These are phyloP conservation scores for Lasiosphaeris hirsuta DNA, from an alignment of 495 filamentous ascomycete species.

Conservation along the genomic window DNA sequence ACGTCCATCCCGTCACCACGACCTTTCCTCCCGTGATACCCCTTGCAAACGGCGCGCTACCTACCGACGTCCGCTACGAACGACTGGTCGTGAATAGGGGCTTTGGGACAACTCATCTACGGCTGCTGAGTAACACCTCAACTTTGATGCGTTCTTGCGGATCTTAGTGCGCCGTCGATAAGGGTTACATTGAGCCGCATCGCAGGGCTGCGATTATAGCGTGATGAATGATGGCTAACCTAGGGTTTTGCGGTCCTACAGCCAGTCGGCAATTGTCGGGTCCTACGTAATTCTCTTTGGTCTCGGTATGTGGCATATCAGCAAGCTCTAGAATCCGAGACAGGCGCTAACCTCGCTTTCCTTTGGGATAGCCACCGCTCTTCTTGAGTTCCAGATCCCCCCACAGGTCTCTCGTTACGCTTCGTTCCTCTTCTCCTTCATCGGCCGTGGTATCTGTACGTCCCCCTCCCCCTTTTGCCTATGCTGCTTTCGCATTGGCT, in stretches of 20 bases:
- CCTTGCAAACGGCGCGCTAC: too few species aligned
- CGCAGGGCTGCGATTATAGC: background rate
- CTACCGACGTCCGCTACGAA: too few species aligned
- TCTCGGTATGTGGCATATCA: constrained; percentile 56
- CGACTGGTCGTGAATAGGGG: too few species aligned
- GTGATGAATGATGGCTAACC: background rate
- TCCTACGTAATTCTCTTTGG: constrained; percentile 89
- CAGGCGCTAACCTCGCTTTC: background rate
- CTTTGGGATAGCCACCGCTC: constrained; percentile 48
- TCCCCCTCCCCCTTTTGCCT: constrained; percentile 20
- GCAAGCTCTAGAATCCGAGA: background rate
- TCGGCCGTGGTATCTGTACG: constrained; percentile 93
- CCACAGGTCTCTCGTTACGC: constrained; percentile 90
- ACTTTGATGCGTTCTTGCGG: too few species aligned
- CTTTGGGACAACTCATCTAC: too few species aligned
- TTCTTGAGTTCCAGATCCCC: constrained; percentile 88
- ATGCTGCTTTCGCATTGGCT: constrained; percentile 1
- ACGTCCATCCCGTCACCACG: constrained; percentile 27
- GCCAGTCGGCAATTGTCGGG: constrained; percentile 70
- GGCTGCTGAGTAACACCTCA: too few species aligned
- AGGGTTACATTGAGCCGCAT: too few species aligned
- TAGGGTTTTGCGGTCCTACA: constrained; percentile 24
- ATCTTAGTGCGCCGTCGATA: too few species aligned
- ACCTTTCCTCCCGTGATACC: background rate
- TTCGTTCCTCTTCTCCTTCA: constrained; percentile 94